A percentile compares a stretch with the other conserved stretches of the same genome.
Conservation (phyloP, 1,139 yeast genomes). For the Diutina pseudorugosa region DNA sequence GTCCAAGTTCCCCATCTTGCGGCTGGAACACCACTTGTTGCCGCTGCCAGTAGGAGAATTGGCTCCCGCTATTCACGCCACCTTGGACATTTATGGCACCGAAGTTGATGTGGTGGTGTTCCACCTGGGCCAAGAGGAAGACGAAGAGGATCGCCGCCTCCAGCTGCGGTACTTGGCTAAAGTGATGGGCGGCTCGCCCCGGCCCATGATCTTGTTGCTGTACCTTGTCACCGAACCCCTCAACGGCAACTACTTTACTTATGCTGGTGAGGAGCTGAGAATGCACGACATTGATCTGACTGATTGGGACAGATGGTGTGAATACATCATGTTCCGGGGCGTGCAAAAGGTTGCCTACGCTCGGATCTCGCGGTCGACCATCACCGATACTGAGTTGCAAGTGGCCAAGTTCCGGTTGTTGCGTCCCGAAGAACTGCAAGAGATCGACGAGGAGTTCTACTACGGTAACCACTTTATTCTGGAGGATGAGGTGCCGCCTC, state of each 20-base stretch:
- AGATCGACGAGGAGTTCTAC: conserved; percentile 27
- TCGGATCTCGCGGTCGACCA: conserved; percentile 82
- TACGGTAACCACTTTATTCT: conserved; percentile 45
- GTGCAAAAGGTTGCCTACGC: conserved; percentile 88
- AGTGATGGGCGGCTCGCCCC: conserved; percentile 65
- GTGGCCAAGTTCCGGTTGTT: conserved; percentile 79
- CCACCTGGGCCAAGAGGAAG: conserved; percentile 98
- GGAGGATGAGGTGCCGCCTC: conserved; percentile 47
- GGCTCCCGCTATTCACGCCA: conserved; percentile 97
- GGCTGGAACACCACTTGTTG: conserved; percentile 79
- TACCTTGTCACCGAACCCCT: conserved; percentile 82
- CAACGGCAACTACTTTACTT: conserved; percentile 83
- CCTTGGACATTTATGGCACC: conserved; percentile 81
- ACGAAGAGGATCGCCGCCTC: conserved; percentile 79
- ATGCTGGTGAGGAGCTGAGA: conserved; percentile 71
- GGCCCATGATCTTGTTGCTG: conserved; percentile 76
- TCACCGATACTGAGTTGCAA: conserved; percentile 94
- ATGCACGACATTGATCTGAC: conserved; percentile 89
- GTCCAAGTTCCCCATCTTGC: conserved; percentile 86
- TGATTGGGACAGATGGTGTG: conserved; percentile 99
- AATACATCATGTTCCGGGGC: conserved; percentile 80
- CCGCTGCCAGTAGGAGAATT: conserved; percentile 96
- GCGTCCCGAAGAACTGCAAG: conserved; percentile 23
- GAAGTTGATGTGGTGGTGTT: conserved; percentile 85
- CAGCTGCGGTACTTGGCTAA: conserved; percentile 71